Evolutionary conservation across 1,284 basidiomycete species (phyloP).

Genomic region (Acaromyces ingoldii): DNA sequence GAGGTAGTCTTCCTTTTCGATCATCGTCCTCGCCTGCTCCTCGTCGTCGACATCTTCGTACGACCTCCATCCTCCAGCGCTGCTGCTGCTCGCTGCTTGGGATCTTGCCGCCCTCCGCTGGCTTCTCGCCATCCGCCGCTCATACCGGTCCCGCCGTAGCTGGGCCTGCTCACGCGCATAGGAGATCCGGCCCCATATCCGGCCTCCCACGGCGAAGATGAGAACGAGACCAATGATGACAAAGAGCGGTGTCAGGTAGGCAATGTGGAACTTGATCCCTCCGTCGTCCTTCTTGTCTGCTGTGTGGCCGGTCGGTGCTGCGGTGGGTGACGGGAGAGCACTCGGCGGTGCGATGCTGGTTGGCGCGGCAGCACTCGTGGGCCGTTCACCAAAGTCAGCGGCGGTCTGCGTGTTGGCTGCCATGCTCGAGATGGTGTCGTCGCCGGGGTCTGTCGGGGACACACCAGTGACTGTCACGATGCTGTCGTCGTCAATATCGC

Average conservation of each 20-base stretch:
- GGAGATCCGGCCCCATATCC: conserved; percentile 33
- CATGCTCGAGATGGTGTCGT: too few relatives aligned
- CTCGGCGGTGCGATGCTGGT: too few relatives aligned
- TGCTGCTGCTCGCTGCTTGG: neutral
- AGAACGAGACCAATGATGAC: conserved; percentile 29
- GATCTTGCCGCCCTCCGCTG: conserved; percentile 2
- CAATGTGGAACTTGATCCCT: conserved; percentile 21
- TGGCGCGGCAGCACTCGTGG: too few relatives aligned
- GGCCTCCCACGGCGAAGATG: conserved; percentile 26
- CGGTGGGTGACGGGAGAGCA: too few relatives aligned
- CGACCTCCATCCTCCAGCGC: neutral
- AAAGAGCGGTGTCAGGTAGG: conserved; percentile 33
- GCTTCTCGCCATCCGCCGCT: conserved; percentile 8
- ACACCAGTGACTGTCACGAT: too few relatives aligned
- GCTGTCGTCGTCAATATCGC: too few relatives aligned
- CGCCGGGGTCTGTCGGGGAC: too few relatives aligned
- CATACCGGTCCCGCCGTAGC: conserved; percentile 7
- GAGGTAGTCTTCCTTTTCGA: neutral
- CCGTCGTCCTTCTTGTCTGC: neutral
- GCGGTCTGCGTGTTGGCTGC: too few relatives aligned
- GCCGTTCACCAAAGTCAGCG: too few relatives aligned
- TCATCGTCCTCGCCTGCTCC: neutral
- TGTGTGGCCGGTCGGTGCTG: too few relatives aligned
- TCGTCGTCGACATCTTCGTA: neutral
- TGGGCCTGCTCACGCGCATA: conserved; percentile 21